Conservation (phyloP, 306 rosid genomes). For the Inga leiocalycina region DNA sequence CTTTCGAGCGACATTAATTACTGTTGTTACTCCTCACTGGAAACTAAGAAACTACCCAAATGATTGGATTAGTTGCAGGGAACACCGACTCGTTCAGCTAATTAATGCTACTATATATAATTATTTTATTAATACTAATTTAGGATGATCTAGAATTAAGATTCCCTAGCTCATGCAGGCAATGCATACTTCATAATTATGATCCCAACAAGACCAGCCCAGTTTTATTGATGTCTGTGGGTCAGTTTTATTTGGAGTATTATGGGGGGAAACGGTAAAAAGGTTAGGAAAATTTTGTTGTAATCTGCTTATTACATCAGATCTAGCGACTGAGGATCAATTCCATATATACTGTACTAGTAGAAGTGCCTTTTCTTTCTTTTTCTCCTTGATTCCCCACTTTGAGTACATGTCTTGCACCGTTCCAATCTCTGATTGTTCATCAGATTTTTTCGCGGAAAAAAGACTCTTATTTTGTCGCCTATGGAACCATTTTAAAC, state of each 20-base stretch:
- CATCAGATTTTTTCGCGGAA: neutral
- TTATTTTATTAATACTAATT: slow-evolving; percentile 15
- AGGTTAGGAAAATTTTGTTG: slow-evolving; percentile 30
- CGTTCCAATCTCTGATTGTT: neutral
- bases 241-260: slow-evolving; percentile 39
- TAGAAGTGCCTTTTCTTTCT: slow-evolving; percentile 18
- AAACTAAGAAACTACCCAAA: slow-evolving; percentile 27
- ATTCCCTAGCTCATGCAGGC: slow-evolving; percentile 31
- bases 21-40: neutral
- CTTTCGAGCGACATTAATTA: neutral
- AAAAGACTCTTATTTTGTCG: neutral
- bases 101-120: slow-evolving; percentile 26
- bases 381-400: neutral
- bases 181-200: slow-evolving; percentile 27
- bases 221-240: slow-evolving; percentile 40
- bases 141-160: slow-evolving; percentile 28
- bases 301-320: slow-evolving; percentile 25
- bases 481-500: neutral
- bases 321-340: slow-evolving; percentile 21
- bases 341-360: neutral
- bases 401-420: too few species aligned
- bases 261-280: slow-evolving; percentile 42
- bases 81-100: slow-evolving; percentile 34
- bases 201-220: slow-evolving; percentile 41
- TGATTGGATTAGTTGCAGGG: slow-evolving; percentile 40